A percentile compares a stretch with the other conserved stretches of the same genome.
These are phyloP conservation scores for Saccharomyces hybrid DNA, from an alignment of 1,139 yeast genomes.

Conservation along the genomic window DNA sequence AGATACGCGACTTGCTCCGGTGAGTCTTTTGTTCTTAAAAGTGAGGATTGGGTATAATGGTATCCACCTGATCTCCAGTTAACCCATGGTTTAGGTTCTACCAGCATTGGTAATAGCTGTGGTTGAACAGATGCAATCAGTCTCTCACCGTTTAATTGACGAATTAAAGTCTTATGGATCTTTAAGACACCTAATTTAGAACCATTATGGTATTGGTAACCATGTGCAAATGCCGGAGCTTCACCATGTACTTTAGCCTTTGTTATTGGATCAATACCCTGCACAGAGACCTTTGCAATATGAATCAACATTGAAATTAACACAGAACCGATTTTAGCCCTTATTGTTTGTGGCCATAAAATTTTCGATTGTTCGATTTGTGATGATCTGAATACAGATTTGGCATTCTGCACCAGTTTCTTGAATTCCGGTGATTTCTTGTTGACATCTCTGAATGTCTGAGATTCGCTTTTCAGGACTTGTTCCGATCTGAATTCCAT, in stretches of 20 bases:
- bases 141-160: conserved; percentile 60
- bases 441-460: conserved; percentile 38
- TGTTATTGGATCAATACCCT: conserved; percentile 72
- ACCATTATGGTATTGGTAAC: conserved; percentile 75
- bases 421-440: conserved; percentile 31
- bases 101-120: conserved; percentile 88
- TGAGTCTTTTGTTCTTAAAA: conserved; percentile 75
- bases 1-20: conserved; percentile 88
- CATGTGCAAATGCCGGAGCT: conserved; percentile 89
- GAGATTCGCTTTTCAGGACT: conserved; percentile 51
- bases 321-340: conserved; percentile 78
- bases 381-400: conserved; percentile 32
- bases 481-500: conserved; percentile 70
- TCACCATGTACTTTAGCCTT: conserved; percentile 57
- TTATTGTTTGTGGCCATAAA: conserved; percentile 58
- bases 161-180: conserved; percentile 61
- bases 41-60: conserved; percentile 49
- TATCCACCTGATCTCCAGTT: conserved; percentile 81
- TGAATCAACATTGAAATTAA: conserved; percentile 67
- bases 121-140: conserved; percentile 70
- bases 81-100: conserved; percentile 83
- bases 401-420: conserved; percentile 32
- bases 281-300: conserved; percentile 74
- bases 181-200: conserved; percentile 75
- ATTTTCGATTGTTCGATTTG: conserved; percentile 34